Conservation (phyloP, 768 basidiomycete genomes). For the Boletellus ananiceps region DNA sequence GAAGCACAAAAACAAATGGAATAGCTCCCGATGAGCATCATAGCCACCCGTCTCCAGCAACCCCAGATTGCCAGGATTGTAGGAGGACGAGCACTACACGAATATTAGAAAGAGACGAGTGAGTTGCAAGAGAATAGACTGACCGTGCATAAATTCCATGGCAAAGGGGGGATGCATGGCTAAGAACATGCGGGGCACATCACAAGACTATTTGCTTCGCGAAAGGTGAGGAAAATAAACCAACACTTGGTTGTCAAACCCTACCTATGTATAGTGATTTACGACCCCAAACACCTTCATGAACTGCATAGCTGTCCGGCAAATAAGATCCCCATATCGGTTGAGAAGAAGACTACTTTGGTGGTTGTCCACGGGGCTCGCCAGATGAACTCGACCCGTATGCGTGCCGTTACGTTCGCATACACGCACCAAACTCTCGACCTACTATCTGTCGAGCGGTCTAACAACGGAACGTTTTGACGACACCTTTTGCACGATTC, state of each 20-base stretch:
- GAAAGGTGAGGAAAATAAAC: neutral
- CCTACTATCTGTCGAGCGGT: no score
- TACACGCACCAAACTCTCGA: neutral
- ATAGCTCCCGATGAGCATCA: conserved; percentile 7
- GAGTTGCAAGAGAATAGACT: no score
- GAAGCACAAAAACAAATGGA: neutral
- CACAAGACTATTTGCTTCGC: conserved; percentile 7
- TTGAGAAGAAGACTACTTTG: conserved; percentile 12
- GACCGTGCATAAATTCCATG: no score
- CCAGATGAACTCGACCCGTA: conserved; percentile 17
- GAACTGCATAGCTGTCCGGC: conserved; percentile 7
- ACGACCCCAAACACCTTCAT: conserved; percentile 3
- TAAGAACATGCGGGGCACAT: no score
- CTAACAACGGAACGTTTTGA: no score
- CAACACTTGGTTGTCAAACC: neutral
- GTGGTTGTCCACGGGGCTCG: conserved; percentile 8
- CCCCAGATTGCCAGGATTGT: conserved; percentile 2
- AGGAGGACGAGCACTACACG: no score
- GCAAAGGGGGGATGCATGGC: no score
- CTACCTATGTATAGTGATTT: neutral
- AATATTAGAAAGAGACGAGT: no score
- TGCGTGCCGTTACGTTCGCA: neutral
- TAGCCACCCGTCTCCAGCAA: neutral
- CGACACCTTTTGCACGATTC: no score
- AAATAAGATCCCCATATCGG: conserved; percentile 17